Base-by-base conservation (phyloP, 2,329 filamentous ascomycete genomes). In the Colletotrichum somersetense region DNA sequence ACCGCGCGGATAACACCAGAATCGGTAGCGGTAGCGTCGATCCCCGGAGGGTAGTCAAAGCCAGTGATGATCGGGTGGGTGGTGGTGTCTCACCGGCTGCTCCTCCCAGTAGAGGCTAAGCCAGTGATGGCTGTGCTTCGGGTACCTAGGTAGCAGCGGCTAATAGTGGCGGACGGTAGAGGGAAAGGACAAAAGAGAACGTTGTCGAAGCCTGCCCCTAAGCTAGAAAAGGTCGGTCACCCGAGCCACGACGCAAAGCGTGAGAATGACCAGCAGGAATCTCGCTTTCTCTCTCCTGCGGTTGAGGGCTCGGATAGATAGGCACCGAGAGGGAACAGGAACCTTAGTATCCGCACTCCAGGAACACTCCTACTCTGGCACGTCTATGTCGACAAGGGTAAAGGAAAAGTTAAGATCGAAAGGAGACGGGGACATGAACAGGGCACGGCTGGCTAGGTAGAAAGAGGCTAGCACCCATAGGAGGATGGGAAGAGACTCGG, bases 21-120 rank as follows among this genome's bases (percentile, higher is more conserved):
- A 70, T 26, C 40, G 66, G 70, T 33, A 72, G 48, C 48, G n/a
- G 66, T 72, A 70, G 66, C 70, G 66, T 72, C 66, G 70, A 70
- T 72, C 70, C 46, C 30, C 40, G 42, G 33, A 40, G 59, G 48
- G 26, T 20, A 42, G 38, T 64, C 42, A 23, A 44, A 44, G 42
- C 52, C 30, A 64, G 38, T 72, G 46, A 57, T 56, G 62, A 56
- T 64, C 55, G 20, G 55, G 20, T 26, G 26, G 26, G 26, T 26
- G 26, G 26, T 58, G 14, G 57, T 61, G 46, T 55, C 16, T 53
- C 44, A 48, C 56, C 61, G 35, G 55, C 64, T 55, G 23, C 26
- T 69, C 33, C 44, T 40, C 52, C 57, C 40, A 50, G 57, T n/a
- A 44, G 23, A 40, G 57, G 42, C 38, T 52, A 30, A 53, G 40